Conservation (phyloP, 2,329 filamentous ascomycete genomes). For the Talaromyces islandicus region DNA sequence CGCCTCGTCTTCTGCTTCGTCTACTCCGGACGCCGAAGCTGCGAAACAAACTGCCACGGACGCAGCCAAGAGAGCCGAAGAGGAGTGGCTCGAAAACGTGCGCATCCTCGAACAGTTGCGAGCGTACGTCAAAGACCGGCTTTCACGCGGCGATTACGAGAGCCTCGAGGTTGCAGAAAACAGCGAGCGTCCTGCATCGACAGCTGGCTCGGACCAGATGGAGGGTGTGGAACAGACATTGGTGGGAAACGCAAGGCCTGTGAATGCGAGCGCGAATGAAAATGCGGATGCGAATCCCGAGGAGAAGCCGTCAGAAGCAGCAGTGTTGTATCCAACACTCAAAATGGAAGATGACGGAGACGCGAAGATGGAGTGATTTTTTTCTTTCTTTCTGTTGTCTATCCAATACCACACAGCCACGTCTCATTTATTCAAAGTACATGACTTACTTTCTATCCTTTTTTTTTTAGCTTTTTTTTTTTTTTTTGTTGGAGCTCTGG, state of each 20-base stretch:
- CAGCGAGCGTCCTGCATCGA: slow-evolving; percentile 15
- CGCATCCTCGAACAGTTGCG: slow-evolving; percentile 58
- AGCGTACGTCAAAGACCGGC: slow-evolving; percentile 50
- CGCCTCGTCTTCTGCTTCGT: neutral
- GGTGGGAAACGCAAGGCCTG: neutral
- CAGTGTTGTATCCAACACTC: slow-evolving; percentile 18
- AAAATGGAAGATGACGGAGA: slow-evolving; percentile 14
- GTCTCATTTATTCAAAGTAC: neutral
- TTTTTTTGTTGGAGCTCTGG: neutral
- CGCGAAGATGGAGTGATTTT: slow-evolving; percentile 13
- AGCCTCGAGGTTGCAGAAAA: slow-evolving; percentile 12
- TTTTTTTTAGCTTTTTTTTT: neutral
- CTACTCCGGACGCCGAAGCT: slow-evolving; percentile 25
- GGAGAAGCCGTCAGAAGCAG: neutral
- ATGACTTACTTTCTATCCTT: neutral
- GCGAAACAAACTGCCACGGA: slow-evolving; percentile 33
- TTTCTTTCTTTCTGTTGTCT: neutral
- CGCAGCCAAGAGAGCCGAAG: slow-evolving; percentile 37
- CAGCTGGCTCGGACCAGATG: slow-evolving; percentile 15
- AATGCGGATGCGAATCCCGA: slow-evolving; percentile 1
- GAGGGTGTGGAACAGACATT: slow-evolving; percentile 11
- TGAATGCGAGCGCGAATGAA: neutral
- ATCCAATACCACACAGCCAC: neutral
- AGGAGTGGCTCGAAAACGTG: slow-evolving; percentile 60
- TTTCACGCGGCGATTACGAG: slow-evolving; percentile 49